phyloP scores from a whole-genome alignment of 2,329 filamentous ascomycete species.

The Colletotrichum lupini region DNA sequence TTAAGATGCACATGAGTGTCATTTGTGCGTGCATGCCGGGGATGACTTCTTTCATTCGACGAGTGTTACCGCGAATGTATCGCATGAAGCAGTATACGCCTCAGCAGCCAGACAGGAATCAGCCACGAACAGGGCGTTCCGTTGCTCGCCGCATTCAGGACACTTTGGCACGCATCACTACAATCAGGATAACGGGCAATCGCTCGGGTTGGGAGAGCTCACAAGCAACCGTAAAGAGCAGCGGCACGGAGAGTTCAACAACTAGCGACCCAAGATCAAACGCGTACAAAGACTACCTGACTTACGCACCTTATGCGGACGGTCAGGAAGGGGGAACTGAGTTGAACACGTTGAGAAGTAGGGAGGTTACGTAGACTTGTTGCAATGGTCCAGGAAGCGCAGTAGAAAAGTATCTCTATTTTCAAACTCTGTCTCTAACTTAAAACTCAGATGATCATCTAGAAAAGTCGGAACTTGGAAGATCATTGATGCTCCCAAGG shows the following conservation, averaged over 20 bases:
- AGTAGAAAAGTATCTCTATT: no score
- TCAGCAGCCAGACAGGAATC: not conserved
- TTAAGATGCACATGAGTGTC: slow-evolving; percentile 29
- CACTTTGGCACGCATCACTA: slow-evolving; percentile 4
- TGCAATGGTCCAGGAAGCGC: not conserved
- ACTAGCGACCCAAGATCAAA: not conserved
- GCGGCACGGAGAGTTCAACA: not conserved
- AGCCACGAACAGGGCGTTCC: not conserved
- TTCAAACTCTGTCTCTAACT: no score
- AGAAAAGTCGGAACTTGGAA: no score
- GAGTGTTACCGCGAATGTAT: not conserved
- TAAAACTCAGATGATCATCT: no score
- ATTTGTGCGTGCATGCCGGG: slow-evolving; percentile 33
- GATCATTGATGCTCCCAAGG: not conserved
- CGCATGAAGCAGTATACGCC: not conserved
- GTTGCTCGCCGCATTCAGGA: not conserved
- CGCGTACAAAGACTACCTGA: not conserved
- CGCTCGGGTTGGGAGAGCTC: not conserved
- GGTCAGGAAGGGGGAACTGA: not conserved
- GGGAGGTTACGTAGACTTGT: not conserved
- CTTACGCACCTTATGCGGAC: slow-evolving; percentile 3
- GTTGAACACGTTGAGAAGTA: not conserved
- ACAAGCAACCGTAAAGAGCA: not conserved
- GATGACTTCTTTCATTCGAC: slow-evolving; percentile 20
- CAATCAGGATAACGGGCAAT: not conserved